phyloP scores from a whole-genome alignment of 768 basidiomycete species.

The Rhizopogon sp. region DNA sequence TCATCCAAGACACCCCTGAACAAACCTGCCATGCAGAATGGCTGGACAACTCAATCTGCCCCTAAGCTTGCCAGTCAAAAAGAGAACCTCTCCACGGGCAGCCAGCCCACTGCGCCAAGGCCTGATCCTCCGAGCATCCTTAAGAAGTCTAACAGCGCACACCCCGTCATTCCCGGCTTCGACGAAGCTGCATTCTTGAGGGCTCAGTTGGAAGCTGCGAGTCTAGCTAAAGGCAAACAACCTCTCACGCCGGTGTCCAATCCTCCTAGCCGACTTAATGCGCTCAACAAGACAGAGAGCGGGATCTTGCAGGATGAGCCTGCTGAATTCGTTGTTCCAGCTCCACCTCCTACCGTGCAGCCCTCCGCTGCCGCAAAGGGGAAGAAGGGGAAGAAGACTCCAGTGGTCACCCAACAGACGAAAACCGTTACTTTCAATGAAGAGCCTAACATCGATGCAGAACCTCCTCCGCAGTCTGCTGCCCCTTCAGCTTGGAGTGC shows the following conservation, averaged over 20 bases:
- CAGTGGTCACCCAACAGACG: constrained; percentile 8
- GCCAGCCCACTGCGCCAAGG: constrained; percentile 9
- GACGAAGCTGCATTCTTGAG: constrained; percentile 7
- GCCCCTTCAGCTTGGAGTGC: constrained; percentile 15
- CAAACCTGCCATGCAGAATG: neutral
- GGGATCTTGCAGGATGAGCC: neutral
- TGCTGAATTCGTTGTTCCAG: neutral
- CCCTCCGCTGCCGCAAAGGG: constrained; percentile 8
- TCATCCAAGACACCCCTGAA: constrained; percentile 11
- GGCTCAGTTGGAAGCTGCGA: neutral
- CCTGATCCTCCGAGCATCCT: constrained; percentile 17
- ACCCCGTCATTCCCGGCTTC: constrained; percentile 21
- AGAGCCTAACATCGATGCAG: constrained; percentile 14
- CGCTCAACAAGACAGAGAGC: constrained; percentile 1
- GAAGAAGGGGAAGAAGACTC: constrained; percentile 23
- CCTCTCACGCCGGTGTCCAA: constrained; percentile 1
- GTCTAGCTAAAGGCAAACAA: neutral
- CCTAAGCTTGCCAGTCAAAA: constrained; percentile 19
- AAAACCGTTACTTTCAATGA: constrained; percentile 12
- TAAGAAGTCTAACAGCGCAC: constrained; percentile 20
- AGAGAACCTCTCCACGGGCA: constrained; percentile 18
- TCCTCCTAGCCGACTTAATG: neutral
- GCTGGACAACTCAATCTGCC: constrained; percentile 11
- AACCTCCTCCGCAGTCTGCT: constrained; percentile 9
- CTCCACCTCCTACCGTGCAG: neutral